These are phyloP conservation scores for Mycena belliarum DNA, from an alignment of 768 basidiomycete genomes.

Conservation along the genomic window DNA sequence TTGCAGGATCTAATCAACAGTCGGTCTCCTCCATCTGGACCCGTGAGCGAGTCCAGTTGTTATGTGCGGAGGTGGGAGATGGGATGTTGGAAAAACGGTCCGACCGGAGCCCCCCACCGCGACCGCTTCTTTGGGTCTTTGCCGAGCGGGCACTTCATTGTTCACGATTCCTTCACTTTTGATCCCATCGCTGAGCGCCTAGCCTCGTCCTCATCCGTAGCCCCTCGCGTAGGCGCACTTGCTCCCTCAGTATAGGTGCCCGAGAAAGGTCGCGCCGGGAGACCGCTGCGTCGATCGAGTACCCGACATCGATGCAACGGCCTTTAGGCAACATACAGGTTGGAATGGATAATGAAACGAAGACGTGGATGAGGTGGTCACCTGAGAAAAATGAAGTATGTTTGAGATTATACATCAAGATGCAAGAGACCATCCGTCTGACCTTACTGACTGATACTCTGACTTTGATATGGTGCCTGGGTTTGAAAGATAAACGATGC, in stretches of 20 bases:
- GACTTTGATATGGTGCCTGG: conserved; percentile 57
- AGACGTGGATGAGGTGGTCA: neutral
- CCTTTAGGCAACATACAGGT: neutral
- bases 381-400: neutral
- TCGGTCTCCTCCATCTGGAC: neutral
- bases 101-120: too few species aligned
- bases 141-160: neutral
- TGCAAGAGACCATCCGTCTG: neutral
- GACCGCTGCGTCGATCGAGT: too few species aligned
- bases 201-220: neutral
- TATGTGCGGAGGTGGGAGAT: neutral
- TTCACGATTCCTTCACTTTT: neutral
- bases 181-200: neutral
- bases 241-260: too few species aligned
- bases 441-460: conserved; percentile 35
- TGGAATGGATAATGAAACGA: conserved; percentile 7
- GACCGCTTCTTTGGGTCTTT: neutral
- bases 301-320: too few species aligned
- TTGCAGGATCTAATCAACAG: neutral
- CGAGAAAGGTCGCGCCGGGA: too few species aligned
- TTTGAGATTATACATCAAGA: neutral
- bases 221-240: too few species aligned
- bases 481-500: conserved; percentile 35
- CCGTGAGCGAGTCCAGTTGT: neutral
- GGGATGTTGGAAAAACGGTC: too few species aligned